Conservation (phyloP, 805 yeast genomes). For the Kodamaea neixiangensis region DNA sequence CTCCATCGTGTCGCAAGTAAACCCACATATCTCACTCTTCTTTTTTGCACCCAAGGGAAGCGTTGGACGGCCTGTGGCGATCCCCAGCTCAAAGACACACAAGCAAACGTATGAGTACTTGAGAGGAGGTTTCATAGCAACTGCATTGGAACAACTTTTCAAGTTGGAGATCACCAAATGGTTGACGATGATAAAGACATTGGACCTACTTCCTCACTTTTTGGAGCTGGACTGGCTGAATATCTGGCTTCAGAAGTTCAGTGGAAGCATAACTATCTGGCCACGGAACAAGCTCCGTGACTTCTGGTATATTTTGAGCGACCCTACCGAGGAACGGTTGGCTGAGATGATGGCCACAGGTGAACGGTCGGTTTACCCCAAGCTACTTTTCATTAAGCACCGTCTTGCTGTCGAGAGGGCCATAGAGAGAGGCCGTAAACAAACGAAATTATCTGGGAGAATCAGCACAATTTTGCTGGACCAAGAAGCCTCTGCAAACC, state of each 20-base stretch:
- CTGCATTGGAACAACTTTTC: conserved; percentile 69
- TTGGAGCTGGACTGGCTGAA: conserved; percentile 81
- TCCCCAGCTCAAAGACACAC: conserved; percentile 44
- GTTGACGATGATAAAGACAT: conserved; percentile 63
- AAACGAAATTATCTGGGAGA: conserved; percentile 18
- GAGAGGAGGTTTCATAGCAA: conserved; percentile 75
- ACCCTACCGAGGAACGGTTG: conserved; percentile 63
- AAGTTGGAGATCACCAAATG: conserved; percentile 78
- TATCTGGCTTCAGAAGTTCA: conserved; percentile 70
- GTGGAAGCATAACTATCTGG: conserved; percentile 77
- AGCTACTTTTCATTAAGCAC: conserved; percentile 62
- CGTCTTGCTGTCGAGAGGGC: conserved; percentile 65
- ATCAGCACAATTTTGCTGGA: conserved; percentile 15
- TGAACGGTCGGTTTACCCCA: conserved; percentile 65
- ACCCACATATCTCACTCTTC: conserved; percentile 77
- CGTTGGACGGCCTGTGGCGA: conserved; percentile 74
- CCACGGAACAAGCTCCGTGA: conserved; percentile 64
- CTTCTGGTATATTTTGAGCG: conserved; percentile 63
- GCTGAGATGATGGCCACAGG: conserved; percentile 60
- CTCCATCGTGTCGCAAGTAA: conserved; percentile 77
- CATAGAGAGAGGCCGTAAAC: conserved; percentile 52
- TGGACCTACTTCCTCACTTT: conserved; percentile 67
- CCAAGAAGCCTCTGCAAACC: conserved; percentile 9
- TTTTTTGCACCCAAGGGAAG: conserved; percentile 79
- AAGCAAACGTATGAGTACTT: conserved; percentile 42